Evolutionary conservation across 2,329 filamentous ascomycete genomes (phyloP), one percentile per base, ranked within the genome.

Genomic region (Fusarium palustre): DNA sequence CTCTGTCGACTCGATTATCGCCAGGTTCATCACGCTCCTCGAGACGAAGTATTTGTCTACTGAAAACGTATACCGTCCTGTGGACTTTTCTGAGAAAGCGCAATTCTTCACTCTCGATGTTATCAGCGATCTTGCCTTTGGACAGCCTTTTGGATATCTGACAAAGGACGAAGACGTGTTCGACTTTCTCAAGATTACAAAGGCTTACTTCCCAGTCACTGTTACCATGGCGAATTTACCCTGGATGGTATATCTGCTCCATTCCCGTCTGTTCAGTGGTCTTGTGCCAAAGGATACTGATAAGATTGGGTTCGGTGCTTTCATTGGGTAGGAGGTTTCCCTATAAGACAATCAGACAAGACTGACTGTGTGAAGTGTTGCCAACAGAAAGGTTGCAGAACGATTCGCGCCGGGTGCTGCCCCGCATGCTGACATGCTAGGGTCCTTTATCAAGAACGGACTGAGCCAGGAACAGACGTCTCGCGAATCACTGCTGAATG

Each of bases 21-120:
- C 76, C 33, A 80, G 85, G 13, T 73, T 87, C 0, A 55, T 87
- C 13, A 34, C 75, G 3, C 79, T 88, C 3, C 77, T 88, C 28
- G 76, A 77, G 28, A 68, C 66, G 5, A 82, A 82, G 42, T 87
- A 87, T 55, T 67, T 81, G 4, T 81, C 80, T 0, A 76, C 67
- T 8, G 66, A 76, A 1, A 20, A 49, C 8, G 59, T 62, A 1
- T 65, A 76, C 12, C 67, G 71, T 8, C 79, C 76, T 0, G 79
- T 87, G 72, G 84, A 87, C 59, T 72, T 87, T 10, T 83, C 81
- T 11, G 72, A 76, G 18, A 84, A 84, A 56, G 75, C 83, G 0
- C 82, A 85, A 20, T 86, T 79, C 73, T 84, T 87, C 58, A 84
- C 85, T 0, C 76, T 88, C 3, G 86, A 88, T 66, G 83, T 86